A percentile compares a stretch with the other conserved stretches of the same genome.
Evolutionary conservation across 768 basidiomycete genomes (phyloP).

Genomic region (Pholiota conissans): DNA sequence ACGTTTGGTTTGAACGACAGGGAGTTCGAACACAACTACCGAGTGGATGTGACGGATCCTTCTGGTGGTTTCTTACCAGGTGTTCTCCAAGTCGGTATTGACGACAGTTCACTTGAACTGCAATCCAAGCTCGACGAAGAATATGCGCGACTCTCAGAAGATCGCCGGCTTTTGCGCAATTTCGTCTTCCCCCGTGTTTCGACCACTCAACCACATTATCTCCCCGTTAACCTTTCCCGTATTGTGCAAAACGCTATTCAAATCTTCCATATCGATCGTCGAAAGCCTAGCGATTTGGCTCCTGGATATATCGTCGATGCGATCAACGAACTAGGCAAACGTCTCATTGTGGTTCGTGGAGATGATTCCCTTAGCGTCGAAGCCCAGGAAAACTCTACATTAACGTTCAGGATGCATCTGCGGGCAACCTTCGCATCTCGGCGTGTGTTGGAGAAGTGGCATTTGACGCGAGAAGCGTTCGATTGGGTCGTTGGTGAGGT

Average conservation of each 20-base stretch:
- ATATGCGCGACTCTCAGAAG: slow-evolving; percentile 58
- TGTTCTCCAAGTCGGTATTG: slow-evolving; percentile 84
- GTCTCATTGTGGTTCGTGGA: slow-evolving; percentile 87
- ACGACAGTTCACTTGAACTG: slow-evolving; percentile 79
- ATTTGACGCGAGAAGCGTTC: slow-evolving; percentile 90
- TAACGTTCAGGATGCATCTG: slow-evolving; percentile 92
- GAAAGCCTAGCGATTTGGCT: slow-evolving; percentile 91
- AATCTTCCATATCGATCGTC: slow-evolving; percentile 94
- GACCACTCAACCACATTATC: slow-evolving; percentile 72
- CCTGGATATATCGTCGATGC: slow-evolving; percentile 84
- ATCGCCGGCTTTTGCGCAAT: slow-evolving; percentile 75
- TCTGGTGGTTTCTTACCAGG: slow-evolving; percentile 77
- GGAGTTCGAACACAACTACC: slow-evolving; percentile 88
- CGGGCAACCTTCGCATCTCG: slow-evolving; percentile 87
- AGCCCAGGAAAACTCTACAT: slow-evolving; percentile 85
- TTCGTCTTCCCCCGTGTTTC: slow-evolving; percentile 84
- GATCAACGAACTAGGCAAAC: slow-evolving; percentile 70
- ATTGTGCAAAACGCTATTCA: slow-evolving; percentile 95
- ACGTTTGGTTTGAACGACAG: slow-evolving; percentile 80
- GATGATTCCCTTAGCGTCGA: slow-evolving; percentile 71
- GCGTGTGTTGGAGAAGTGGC: slow-evolving; percentile 84
- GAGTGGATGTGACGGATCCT: slow-evolving; percentile 91
- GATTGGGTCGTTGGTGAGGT: slow-evolving; percentile 98
- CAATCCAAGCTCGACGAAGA: slow-evolving; percentile 83
- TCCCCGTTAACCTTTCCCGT: slow-evolving; percentile 94